These are phyloP conservation scores for Canavalia gladiata DNA, from an alignment of 306 rosid species.

Conservation along the genomic window DNA sequence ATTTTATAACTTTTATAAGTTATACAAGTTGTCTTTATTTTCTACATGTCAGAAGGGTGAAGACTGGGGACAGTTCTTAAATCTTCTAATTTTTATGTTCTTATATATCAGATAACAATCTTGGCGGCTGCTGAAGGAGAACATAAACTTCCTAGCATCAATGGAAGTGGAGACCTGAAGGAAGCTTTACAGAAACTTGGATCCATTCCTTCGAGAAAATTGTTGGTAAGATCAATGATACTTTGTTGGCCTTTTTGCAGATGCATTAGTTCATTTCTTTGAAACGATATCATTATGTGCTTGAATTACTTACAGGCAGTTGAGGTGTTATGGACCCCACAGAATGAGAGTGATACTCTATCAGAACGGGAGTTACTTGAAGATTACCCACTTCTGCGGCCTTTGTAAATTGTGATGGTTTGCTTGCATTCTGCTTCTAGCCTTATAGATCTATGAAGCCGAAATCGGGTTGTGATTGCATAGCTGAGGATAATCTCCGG, in stretches of 20 bases:
- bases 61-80: conserved; percentile 7
- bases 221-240: conserved; percentile 66
- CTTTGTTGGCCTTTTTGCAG: conserved; percentile 4
- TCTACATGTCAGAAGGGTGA: conserved; percentile 19
- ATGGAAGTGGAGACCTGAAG: conserved; percentile 87
- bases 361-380: conserved; percentile 95
- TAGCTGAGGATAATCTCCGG: conserved; percentile 38
- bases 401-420: conserved; percentile 71
- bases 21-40: conserved; percentile 10
- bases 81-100: conserved; percentile 38
- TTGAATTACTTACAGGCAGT: conserved; percentile 74
- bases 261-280: conserved; percentile 26
- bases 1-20: background rate
- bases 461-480: conserved; percentile 38
- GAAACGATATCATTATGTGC: conserved; percentile 8
- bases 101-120: conserved; percentile 73
- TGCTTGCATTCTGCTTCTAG: conserved; percentile 36
- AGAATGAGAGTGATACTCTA: conserved; percentile 92
- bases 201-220: conserved; percentile 84
- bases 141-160: conserved; percentile 85
- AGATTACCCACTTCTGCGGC: conserved; percentile 98
- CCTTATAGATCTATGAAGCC: conserved; percentile 40
- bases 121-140: conserved; percentile 97
- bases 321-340: conserved; percentile 99
- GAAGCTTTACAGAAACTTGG: conserved; percentile 95